Evolutionary conservation across 148 eudicot genomes (phyloP).

Genomic region (Arctostaphylos glauca): DNA sequence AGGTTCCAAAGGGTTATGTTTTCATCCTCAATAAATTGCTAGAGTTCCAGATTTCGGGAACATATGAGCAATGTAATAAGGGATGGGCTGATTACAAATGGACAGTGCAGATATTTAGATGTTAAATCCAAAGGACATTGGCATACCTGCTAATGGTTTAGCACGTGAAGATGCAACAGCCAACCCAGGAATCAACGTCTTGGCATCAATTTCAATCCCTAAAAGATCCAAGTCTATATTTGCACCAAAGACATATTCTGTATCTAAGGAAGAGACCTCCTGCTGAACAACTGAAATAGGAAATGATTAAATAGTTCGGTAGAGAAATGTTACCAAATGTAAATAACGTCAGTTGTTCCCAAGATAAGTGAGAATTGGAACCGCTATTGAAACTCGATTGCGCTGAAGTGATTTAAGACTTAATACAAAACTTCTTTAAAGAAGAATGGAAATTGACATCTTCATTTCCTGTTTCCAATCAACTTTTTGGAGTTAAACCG

Average conservation of each 20-base stretch:
- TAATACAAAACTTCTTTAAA: not conserved
- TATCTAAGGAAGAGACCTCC: conserved; percentile 56
- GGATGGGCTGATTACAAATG: not conserved
- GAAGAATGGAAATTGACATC: not conserved
- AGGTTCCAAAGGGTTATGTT: too few species aligned
- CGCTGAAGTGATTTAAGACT: not conserved
- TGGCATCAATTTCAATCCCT: conserved; percentile 79
- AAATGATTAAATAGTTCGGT: not conserved
- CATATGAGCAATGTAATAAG: not conserved
- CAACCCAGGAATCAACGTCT: conserved; percentile 86
- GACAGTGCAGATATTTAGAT: not conserved
- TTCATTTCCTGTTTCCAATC: not conserved
- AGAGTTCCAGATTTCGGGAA: not conserved
- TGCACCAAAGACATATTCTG: conserved; percentile 69
- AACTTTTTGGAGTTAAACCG: not conserved
- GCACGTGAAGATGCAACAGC: conserved; percentile 92
- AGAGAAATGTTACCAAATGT: not conserved
- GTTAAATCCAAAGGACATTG: not conserved
- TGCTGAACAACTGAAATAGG: conserved; percentile 56
- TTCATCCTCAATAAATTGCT: not conserved
- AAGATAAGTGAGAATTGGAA: conserved; percentile 8
- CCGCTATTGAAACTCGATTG: not conserved
- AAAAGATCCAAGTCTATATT: conserved; percentile 80
- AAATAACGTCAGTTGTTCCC: not conserved
- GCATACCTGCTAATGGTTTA: conserved; percentile 81